Evolutionary conservation across 768 basidiomycete genomes (phyloP).

Genomic region (Tricholoma flavovirens): DNA sequence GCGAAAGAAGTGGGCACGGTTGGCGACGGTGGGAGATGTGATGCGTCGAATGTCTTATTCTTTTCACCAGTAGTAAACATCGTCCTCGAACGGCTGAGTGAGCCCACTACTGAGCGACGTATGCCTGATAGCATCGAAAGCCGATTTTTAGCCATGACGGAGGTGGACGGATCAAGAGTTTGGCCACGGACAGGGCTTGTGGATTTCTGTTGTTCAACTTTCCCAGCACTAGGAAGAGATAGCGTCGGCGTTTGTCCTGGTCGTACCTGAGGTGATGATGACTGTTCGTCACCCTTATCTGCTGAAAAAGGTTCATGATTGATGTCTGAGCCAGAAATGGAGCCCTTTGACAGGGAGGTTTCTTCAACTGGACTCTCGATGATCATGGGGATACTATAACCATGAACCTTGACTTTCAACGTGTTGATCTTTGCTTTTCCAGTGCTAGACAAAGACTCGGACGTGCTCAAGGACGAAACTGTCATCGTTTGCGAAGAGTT

Average conservation of each 20-base stretch:
- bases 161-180: slow-evolving; percentile 8
- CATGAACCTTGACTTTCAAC: slow-evolving; percentile 17
- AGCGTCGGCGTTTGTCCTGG: not conserved
- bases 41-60: slow-evolving; percentile 19
- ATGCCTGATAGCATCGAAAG: slow-evolving; percentile 33
- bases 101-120: slow-evolving; percentile 39
- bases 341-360: slow-evolving; percentile 3
- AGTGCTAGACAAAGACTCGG: slow-evolving; percentile 8
- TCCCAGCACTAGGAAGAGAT: not conserved
- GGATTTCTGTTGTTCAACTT: slow-evolving; percentile 21
- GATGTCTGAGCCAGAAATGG: slow-evolving; percentile 10
- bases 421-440: slow-evolving; percentile 5
- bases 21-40: slow-evolving; percentile 36
- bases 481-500: slow-evolving; percentile 24
- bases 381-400: slow-evolving; percentile 24
- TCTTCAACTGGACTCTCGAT: slow-evolving; percentile 35
- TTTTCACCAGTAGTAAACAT: slow-evolving; percentile 17
- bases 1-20: slow-evolving; percentile 17
- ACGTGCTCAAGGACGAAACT: slow-evolving; percentile 16
- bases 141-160: slow-evolving; percentile 6
- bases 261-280: not conserved
- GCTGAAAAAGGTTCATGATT: slow-evolving; percentile 10
- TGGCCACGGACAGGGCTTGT: slow-evolving; percentile 32
- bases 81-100: slow-evolving; percentile 20
- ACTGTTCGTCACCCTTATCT: slow-evolving; percentile 10